A percentile compares a stretch with the other conserved stretches of the same genome.
Evolutionary conservation across 2,329 filamentous ascomycete species (phyloP).

Genomic region (Venturia carpophila): DNA sequence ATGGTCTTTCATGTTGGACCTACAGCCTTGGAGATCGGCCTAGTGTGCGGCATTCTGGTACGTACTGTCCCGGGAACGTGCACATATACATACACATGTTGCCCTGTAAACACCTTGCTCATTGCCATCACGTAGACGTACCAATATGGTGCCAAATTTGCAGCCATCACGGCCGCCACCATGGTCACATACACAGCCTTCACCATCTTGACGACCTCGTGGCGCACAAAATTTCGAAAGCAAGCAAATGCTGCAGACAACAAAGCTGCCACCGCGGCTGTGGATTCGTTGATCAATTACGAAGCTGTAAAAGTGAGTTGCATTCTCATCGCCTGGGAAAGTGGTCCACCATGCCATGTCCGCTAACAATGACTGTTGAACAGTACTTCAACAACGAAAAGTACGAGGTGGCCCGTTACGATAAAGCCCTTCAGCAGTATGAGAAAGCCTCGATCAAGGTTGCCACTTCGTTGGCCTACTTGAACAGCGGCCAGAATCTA

Average conservation of each 20-base stretch:
- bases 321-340: neutral
- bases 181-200: slow-evolving; percentile 96
- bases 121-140: slow-evolving; percentile 53
- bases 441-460: slow-evolving; percentile 96
- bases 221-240: slow-evolving; percentile 92
- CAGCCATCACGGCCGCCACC: slow-evolving; percentile 78
- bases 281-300: slow-evolving; percentile 97
- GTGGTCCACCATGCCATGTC: neutral
- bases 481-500: slow-evolving; percentile 93
- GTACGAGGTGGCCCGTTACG: slow-evolving; percentile 85
- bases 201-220: slow-evolving; percentile 91
- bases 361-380: neutral
- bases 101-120: neutral
- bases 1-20: slow-evolving; percentile 98
- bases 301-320: slow-evolving; percentile 72
- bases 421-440: slow-evolving; percentile 76
- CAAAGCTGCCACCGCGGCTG: slow-evolving; percentile 85
- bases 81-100: neutral
- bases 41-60: slow-evolving; percentile 89
- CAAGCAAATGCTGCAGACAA: slow-evolving; percentile 96
- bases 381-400: slow-evolving; percentile 96
- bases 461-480: slow-evolving; percentile 80
- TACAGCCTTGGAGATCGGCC: slow-evolving; percentile 83
- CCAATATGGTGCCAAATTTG: slow-evolving; percentile 88
- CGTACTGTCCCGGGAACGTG: slow-evolving; percentile 30